A percentile compares a stretch with the other conserved stretches of the same genome.
Evolutionary conservation across 495 filamentous ascomycete species (phyloP).

Genomic region (Wilcoxina mikolae): DNA sequence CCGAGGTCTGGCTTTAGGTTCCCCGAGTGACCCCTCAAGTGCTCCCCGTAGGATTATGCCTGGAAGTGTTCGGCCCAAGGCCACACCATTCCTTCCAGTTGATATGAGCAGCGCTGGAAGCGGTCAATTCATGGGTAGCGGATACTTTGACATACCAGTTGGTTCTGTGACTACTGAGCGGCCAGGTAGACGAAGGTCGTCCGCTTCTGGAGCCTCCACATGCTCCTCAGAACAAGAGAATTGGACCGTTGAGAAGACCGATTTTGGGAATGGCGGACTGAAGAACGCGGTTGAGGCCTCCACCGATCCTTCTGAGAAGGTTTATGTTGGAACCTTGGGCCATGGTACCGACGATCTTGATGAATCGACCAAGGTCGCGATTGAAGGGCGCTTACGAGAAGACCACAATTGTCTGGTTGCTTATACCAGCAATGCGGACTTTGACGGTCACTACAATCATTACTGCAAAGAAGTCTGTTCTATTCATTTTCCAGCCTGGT

Average conservation of each 20-base stretch:
- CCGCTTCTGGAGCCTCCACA: conserved; percentile 46
- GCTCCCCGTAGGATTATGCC: conserved; percentile 25
- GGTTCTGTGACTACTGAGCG: conserved; percentile 35
- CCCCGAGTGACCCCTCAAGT: conserved; percentile 24
- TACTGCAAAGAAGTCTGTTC: conserved; percentile 54
- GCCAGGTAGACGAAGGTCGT: conserved; percentile 14
- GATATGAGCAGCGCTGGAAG: neutral
- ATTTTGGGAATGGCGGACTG: conserved; percentile 82
- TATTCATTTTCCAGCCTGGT: neutral
- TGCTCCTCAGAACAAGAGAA: conserved; percentile 32
- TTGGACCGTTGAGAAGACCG: conserved; percentile 71
- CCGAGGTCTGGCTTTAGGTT: conserved; percentile 19
- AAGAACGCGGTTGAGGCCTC: conserved; percentile 73
- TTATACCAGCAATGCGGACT: conserved; percentile 71
- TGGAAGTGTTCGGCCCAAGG: conserved; percentile 27
- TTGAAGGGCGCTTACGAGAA: conserved; percentile 59
- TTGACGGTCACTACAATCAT: conserved; percentile 82
- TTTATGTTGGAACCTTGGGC: conserved; percentile 81
- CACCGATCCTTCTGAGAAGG: conserved; percentile 49
- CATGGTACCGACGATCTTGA: conserved; percentile 77
- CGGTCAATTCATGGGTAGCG: neutral
- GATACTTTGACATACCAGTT: conserved; percentile 5
- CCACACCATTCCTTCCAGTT: neutral
- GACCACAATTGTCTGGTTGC: conserved; percentile 60
- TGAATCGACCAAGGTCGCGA: conserved; percentile 55